Conservation (phyloP, 2,329 filamentous ascomycete species). For the Paecilomyces sp. region DNA sequence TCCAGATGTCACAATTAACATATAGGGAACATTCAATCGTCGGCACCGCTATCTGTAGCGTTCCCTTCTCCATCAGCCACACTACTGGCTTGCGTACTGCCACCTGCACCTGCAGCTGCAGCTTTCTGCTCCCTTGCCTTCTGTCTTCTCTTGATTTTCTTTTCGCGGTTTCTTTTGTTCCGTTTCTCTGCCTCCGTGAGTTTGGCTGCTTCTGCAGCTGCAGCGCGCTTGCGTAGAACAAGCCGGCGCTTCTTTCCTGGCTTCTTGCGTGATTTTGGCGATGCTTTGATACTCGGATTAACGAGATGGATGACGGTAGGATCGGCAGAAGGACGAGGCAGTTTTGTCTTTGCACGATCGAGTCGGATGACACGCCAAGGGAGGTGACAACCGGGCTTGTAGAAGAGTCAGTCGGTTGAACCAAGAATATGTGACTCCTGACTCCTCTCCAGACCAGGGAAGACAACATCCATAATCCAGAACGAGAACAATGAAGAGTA, state of each 20-base stretch:
- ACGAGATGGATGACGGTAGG: conserved; percentile 13
- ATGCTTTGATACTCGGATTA: conserved; percentile 12
- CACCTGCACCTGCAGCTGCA: conserved; percentile 17
- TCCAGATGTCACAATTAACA: too few species aligned
- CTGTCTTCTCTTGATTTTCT: conserved; percentile 30
- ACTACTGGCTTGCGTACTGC: background rate
- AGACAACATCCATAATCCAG: background rate
- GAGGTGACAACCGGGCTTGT: conserved; percentile 32
- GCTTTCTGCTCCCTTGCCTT: conserved; percentile 31
- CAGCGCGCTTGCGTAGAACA: conserved; percentile 28
- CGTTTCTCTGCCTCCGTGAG: conserved; percentile 31
- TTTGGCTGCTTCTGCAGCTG: conserved; percentile 22
- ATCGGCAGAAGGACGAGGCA: conserved; percentile 14
- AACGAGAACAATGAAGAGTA: conserved; percentile 2
- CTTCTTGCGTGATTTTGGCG: conserved; percentile 28
- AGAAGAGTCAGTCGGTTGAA: background rate
- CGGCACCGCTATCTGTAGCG: background rate
- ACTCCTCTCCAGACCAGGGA: background rate
- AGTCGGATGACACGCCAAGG: conserved; percentile 34
- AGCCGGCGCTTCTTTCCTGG: conserved; percentile 38
- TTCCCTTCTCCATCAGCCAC: conserved; percentile 3
- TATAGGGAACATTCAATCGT: too few species aligned
- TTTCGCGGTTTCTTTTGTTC: conserved; percentile 32
- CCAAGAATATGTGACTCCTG: background rate
- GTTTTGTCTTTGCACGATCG: conserved; percentile 25